These are phyloP conservation scores for Avena eriantha DNA, from an alignment of 176 grass and related monocot genomes.

Conservation along the genomic window DNA sequence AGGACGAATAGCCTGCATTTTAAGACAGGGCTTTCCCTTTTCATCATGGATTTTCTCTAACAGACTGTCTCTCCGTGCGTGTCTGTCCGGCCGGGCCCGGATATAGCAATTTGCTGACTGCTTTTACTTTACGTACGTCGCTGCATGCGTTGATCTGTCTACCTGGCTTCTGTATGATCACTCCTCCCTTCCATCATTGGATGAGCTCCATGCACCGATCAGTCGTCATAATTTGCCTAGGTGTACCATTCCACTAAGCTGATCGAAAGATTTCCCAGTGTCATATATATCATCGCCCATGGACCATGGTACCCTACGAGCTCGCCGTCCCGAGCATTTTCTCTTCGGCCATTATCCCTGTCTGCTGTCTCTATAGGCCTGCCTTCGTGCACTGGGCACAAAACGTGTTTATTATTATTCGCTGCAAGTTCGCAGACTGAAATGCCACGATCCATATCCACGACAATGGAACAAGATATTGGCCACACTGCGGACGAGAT, in stretches of 20 bases:
- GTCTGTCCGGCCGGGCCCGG: too few relatives aligned
- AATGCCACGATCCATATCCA: neutral
- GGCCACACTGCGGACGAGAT: slow-evolving; percentile 16
- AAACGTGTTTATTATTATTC: neutral
- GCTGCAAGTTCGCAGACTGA: slow-evolving; percentile 27
- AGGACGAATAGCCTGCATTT: too few relatives aligned
- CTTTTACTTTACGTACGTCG: too few relatives aligned
- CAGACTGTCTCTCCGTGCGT: too few relatives aligned
- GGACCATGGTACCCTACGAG: neutral
- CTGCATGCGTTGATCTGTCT: too few relatives aligned
- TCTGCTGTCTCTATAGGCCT: neutral
- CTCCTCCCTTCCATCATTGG: neutral
- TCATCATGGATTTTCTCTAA: too few relatives aligned
- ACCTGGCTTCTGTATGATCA: too few relatives aligned
- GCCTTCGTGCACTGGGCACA: neutral
- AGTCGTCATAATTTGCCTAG: neutral
- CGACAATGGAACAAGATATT: neutral
- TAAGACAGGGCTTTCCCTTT: too few relatives aligned
- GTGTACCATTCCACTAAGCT: neutral
- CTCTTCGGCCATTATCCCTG: neutral
- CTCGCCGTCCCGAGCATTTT: neutral
- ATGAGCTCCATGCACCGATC: neutral
- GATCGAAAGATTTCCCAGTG: neutral
- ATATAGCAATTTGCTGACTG: too few relatives aligned
- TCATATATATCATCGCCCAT: neutral